Evolutionary conservation across 2,329 filamentous ascomycete genomes (phyloP).

Genomic region (Xylaria sp.): DNA sequence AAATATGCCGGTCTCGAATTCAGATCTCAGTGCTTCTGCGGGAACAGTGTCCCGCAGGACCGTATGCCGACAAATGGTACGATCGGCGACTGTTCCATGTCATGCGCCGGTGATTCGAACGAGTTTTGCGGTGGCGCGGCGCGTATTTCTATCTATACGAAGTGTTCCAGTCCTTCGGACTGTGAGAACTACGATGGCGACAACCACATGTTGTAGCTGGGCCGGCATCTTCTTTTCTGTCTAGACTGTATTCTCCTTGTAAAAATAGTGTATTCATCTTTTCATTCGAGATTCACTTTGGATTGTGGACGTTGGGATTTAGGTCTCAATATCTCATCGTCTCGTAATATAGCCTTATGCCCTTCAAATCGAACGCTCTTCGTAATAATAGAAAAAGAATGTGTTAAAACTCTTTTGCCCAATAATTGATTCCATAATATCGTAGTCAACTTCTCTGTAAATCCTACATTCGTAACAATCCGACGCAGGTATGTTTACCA

Average conservation of each 20-base stretch:
- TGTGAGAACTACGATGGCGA: constrained; percentile 39
- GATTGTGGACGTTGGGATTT: neutral
- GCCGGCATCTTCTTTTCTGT: neutral
- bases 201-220: neutral
- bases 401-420: neutral
- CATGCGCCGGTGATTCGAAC: constrained; percentile 51
- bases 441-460: neutral
- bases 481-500: constrained; percentile 61
- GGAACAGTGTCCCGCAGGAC: constrained; percentile 43
- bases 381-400: neutral
- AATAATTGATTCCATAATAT: constrained; percentile 4
- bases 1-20: constrained; percentile 43
- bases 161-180: constrained; percentile 45
- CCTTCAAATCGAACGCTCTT: constrained; percentile 15
- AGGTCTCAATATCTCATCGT: neutral
- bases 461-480: constrained; percentile 2
- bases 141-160: constrained; percentile 50
- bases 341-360: neutral
- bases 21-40: constrained; percentile 45
- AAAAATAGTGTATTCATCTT: neutral
- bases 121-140: constrained; percentile 53
- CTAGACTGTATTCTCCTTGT: neutral
- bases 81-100: constrained; percentile 54
- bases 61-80: constrained; percentile 53
- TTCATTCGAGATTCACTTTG: neutral